Percentiles rank a stretch among this genome's conserved stretches.
Conservation (phyloP, 495 filamentous ascomycete genomes). For the Xylaria castorea region DNA sequence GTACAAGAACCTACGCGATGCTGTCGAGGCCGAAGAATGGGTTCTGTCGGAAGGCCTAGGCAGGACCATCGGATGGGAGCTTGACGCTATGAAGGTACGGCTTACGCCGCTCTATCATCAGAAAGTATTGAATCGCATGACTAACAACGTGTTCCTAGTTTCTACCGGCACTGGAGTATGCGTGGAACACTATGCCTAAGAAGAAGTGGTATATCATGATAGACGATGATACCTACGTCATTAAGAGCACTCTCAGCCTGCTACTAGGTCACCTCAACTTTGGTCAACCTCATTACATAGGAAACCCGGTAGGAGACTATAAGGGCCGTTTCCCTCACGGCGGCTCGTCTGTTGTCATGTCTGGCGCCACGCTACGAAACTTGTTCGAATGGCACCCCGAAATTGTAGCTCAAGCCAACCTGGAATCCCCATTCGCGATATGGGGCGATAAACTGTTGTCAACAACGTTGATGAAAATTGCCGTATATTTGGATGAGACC, state of each 20-base stretch:
- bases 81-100: conserved; percentile 57
- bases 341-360: conserved; percentile 53
- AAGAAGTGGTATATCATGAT: conserved; percentile 59
- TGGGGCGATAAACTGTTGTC: conserved; percentile 55
- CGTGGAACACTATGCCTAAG: conserved; percentile 47
- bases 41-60: conserved; percentile 44
- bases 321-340: conserved; percentile 56
- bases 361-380: conserved; percentile 47
- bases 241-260: conserved; percentile 47
- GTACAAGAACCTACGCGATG: conserved; percentile 45
- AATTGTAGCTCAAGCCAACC: conserved; percentile 40
- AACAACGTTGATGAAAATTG: conserved; percentile 47
- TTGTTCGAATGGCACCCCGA: conserved; percentile 44
- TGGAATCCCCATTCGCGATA: conserved; percentile 47
- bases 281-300: conserved; percentile 50
- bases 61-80: conserved; percentile 52
- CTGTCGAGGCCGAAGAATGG: conserved; percentile 44
- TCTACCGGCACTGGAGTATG: conserved; percentile 51
- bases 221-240: conserved; percentile 57
- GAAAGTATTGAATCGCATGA: conserved; percentile 8
- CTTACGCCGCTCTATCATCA: background rate
- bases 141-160: conserved; percentile 40
- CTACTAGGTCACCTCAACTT: conserved; percentile 51
- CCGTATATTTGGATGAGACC: conserved; percentile 51
- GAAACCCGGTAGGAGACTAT: conserved; percentile 58